These are phyloP conservation scores for Hygrophorus pudorinus DNA, from an alignment of 768 basidiomycete genomes.

Conservation along the genomic window DNA sequence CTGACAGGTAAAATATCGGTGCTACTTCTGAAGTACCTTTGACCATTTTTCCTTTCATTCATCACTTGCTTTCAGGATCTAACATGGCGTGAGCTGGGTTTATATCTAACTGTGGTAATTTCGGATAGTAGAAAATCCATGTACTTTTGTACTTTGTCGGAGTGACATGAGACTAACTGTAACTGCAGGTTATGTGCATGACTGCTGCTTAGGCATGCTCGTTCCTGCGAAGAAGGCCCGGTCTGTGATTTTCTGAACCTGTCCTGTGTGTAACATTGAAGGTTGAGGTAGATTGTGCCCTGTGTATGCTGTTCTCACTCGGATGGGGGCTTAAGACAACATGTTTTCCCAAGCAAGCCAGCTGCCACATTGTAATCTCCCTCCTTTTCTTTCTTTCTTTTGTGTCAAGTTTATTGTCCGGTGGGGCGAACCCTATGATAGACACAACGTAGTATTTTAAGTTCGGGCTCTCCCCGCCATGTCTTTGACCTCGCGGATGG, in stretches of 20 bases:
- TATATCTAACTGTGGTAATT: constrained; percentile 2
- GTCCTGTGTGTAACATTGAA: constrained; percentile 4
- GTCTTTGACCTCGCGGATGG: too few relatives aligned
- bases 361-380: too few relatives aligned
- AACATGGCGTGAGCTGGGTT: constrained; percentile 68
- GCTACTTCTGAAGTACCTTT: neutral
- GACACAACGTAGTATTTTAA: too few relatives aligned
- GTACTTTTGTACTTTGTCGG: constrained; percentile 8
- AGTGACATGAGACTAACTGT: neutral
- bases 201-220: constrained; percentile 91
- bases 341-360: constrained; percentile 90
- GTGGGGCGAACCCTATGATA: too few relatives aligned
- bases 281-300: constrained; percentile 56
- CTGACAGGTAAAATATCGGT: constrained; percentile 57
- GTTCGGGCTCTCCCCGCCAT: too few relatives aligned
- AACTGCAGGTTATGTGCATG: constrained; percentile 76
- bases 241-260: constrained; percentile 26
- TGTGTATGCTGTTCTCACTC: constrained; percentile 84
- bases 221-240: constrained; percentile 80
- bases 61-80: constrained; percentile 46
- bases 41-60: neutral
- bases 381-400: too few relatives aligned
- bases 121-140: constrained; percentile 64
- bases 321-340: constrained; percentile 98
- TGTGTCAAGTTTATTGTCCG: too few relatives aligned